Evolutionary conservation across 106 monocot genomes (phyloP).

Genomic region (Alisma plantagoaquatica): DNA sequence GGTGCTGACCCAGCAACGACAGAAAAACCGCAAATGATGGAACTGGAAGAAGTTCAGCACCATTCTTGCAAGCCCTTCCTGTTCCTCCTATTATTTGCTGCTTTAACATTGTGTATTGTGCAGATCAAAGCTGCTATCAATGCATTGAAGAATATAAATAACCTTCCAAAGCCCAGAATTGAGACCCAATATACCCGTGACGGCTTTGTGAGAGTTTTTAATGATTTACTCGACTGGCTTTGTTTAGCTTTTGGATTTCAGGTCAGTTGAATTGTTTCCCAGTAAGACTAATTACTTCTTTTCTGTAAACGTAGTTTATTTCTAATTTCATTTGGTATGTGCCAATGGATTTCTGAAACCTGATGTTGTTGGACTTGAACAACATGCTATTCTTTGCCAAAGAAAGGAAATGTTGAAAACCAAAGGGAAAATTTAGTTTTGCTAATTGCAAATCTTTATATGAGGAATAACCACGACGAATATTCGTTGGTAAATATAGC

Average conservation of each 20-base stretch:
- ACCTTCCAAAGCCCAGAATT: slow-evolving; percentile 49
- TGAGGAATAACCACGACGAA: slow-evolving; percentile 37
- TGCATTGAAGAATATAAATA: slow-evolving; percentile 45
- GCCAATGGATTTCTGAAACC: neutral
- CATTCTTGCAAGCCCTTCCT: too few relatives aligned
- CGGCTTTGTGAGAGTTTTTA: slow-evolving; percentile 19
- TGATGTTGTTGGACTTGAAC: neutral
- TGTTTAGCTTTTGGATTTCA: slow-evolving; percentile 81
- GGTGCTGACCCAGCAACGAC: slow-evolving; percentile 54
- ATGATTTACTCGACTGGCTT: slow-evolving; percentile 98
- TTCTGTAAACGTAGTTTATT: neutral
- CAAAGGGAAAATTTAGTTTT: slow-evolving; percentile 94
- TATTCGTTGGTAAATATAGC: slow-evolving; percentile 50
- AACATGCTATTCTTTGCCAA: neutral
- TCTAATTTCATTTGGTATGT: neutral
- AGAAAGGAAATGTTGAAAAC: slow-evolving; percentile 99
- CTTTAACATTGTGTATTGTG: neutral
- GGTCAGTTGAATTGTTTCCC: slow-evolving; percentile 17
- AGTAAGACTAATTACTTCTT: neutral
- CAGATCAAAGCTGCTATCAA: slow-evolving; percentile 80
- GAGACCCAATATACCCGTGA: slow-evolving; percentile 15
- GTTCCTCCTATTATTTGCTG: too few relatives aligned
- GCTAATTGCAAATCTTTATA: slow-evolving; percentile 80
- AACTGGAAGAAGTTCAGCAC: slow-evolving; percentile 61
- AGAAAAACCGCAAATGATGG: slow-evolving; percentile 75